These are phyloP conservation scores for Ustilaginoidea virens DNA, from an alignment of 2,329 filamentous ascomycete genomes.

Conservation along the genomic window DNA sequence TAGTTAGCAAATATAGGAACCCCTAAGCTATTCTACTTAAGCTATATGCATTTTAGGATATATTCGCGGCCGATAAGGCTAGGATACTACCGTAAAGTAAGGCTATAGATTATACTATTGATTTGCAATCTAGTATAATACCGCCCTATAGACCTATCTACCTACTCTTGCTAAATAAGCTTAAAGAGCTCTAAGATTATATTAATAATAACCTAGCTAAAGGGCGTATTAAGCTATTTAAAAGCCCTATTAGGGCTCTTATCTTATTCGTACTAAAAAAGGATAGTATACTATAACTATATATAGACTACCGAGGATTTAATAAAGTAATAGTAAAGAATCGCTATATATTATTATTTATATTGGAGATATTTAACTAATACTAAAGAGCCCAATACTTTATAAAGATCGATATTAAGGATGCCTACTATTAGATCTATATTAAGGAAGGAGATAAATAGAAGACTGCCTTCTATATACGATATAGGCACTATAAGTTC, in stretches of 20 bases:
- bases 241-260: slow-evolving; percentile 7
- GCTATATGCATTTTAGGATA: background rate
- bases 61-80: background rate
- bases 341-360: slow-evolving; percentile 14
- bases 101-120: background rate
- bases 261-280: slow-evolving; percentile 19
- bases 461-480: slow-evolving; percentile 1
- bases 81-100: background rate
- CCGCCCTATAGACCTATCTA: slow-evolving; percentile 6
- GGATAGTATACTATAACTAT: slow-evolving; percentile 13
- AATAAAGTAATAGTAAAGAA: slow-evolving; percentile 21
- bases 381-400: slow-evolving; percentile 13
- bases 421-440: slow-evolving; percentile 4
- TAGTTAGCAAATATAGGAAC: background rate
- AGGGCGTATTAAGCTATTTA: slow-evolving; percentile 8
- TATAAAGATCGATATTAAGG: slow-evolving; percentile 17
- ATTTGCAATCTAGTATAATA: background rate
- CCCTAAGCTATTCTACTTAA: background rate
- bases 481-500: slow-evolving; percentile 6
- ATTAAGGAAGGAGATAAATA: slow-evolving; percentile 4
- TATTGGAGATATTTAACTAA: slow-evolving; percentile 19
- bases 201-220: slow-evolving; percentile 8
- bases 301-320: slow-evolving; percentile 18
- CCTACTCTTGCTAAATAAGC: slow-evolving; percentile 4
- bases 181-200: slow-evolving; percentile 7